phyloP scores from a whole-genome alignment of 768 basidiomycete species.

The Gelatoporia subvermispora region DNA sequence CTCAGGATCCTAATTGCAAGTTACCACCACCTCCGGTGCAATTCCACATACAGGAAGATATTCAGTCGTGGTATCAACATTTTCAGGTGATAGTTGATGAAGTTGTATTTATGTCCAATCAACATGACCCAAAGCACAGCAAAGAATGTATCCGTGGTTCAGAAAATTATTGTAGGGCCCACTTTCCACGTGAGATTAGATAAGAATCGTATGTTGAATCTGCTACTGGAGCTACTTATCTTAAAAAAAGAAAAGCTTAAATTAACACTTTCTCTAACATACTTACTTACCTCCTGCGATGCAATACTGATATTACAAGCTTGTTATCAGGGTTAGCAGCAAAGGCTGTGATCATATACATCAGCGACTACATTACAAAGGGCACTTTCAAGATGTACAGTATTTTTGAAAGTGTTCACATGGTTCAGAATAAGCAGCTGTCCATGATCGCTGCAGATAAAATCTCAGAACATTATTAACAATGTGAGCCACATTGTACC shows the following conservation, averaged over 20 bases:
- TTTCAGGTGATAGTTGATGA: too few species aligned
- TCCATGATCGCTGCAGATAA: constrained; percentile 23
- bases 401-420: constrained; percentile 29
- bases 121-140: not conserved
- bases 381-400: constrained; percentile 31
- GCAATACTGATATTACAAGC: constrained; percentile 36
- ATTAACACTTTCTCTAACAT: constrained; percentile 30
- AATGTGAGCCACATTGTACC: too few species aligned
- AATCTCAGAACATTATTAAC: too few species aligned
- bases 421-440: too few species aligned
- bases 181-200: constrained; percentile 31
- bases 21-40: too few species aligned
- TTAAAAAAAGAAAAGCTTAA: constrained; percentile 29
- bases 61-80: too few species aligned
- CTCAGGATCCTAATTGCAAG: too few species aligned
- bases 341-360: constrained; percentile 32
- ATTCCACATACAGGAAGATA: too few species aligned
- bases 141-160: constrained; percentile 24
- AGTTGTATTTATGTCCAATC: constrained; percentile 6
- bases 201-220: constrained; percentile 22
- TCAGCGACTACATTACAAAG: constrained; percentile 41
- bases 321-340: constrained; percentile 35
- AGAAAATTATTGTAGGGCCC: constrained; percentile 26
- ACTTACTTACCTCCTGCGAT: constrained; percentile 30
- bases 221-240: constrained; percentile 22